Conservation (phyloP, 2,329 filamentous ascomycete genomes). For the Volutella citrinella region DNA sequence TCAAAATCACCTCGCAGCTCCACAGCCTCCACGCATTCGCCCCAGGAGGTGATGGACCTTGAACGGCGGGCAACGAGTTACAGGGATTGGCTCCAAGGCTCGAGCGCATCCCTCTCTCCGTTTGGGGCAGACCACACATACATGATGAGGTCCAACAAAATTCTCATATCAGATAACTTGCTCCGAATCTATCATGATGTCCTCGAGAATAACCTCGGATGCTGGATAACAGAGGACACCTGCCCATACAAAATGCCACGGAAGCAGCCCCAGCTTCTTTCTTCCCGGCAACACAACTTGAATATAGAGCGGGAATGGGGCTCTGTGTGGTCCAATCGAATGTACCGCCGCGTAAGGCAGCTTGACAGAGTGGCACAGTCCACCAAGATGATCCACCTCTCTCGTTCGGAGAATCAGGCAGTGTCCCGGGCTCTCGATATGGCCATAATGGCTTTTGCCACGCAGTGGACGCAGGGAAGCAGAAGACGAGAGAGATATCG, state of each 20-base stretch:
- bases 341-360: conserved; percentile 21
- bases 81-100: too few species aligned
- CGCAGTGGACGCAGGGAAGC: conserved; percentile 24
- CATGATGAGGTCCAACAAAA: conserved; percentile 21
- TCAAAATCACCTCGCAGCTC: too few species aligned
- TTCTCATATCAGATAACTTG: conserved; percentile 20
- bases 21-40: too few species aligned
- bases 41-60: too few species aligned
- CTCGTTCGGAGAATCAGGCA: conserved; percentile 15
- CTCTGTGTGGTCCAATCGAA: conserved; percentile 22
- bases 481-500: too few species aligned
- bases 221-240: conserved; percentile 23
- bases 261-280: too few species aligned
- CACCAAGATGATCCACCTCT: conserved; percentile 17
- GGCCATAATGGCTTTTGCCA: conserved; percentile 23
- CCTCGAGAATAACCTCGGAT: conserved; percentile 22
- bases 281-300: too few species aligned
- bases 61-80: too few species aligned
- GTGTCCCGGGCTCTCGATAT: conserved; percentile 18
- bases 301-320: conserved; percentile 19
- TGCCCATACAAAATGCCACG: conserved; percentile 22
- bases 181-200: conserved; percentile 24
- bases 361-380: conserved; percentile 19
- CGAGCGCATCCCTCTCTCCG: conserved; percentile 18
- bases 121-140: conserved; percentile 21